A percentile compares a stretch with the other conserved stretches of the same genome.
Conservation (phyloP, 768 basidiomycete species). For the Leccinum incarnatum region DNA sequence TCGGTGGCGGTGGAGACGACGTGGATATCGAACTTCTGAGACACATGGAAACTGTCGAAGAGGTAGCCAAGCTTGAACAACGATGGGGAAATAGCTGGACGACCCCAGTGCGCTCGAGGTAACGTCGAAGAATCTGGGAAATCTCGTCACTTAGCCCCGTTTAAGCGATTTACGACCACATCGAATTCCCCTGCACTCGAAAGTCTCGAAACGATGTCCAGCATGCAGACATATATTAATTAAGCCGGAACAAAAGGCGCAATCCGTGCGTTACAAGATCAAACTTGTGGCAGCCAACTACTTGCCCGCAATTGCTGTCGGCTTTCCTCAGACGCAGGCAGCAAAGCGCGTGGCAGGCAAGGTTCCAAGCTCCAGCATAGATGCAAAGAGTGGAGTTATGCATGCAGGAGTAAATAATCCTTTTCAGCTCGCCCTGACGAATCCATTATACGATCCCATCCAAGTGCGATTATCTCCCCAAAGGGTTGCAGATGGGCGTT, state of each 20-base stretch:
- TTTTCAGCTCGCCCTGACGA: conserved; percentile 89
- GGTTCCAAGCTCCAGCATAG: conserved; percentile 32
- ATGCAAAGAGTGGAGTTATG: conserved; percentile 44
- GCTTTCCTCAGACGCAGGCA: conserved; percentile 55
- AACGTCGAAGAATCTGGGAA: background rate
- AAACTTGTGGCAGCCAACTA: conserved; percentile 96
- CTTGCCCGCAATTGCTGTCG: conserved; percentile 78
- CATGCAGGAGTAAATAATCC: conserved; percentile 77
- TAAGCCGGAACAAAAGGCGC: conserved; percentile 96
- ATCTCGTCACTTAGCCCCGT: conserved; percentile 1
- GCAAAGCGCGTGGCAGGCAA: conserved; percentile 40
- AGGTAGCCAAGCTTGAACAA: conserved; percentile 72
- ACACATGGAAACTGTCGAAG: conserved; percentile 55
- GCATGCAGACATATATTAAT: conserved; percentile 94
- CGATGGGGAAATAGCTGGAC: conserved; percentile 83
- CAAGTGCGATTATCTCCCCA: conserved; percentile 85
- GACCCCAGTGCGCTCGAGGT: conserved; percentile 63
- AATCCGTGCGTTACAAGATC: conserved; percentile 93
- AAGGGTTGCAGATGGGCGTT: conserved; percentile 43
- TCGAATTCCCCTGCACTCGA: conserved; percentile 89
- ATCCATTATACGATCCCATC: conserved; percentile 95
- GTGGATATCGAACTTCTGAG: conserved; percentile 70
- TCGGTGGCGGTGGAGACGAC: conserved; percentile 61
- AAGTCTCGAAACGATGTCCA: conserved; percentile 94
- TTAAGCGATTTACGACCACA: conserved; percentile 79